Base-by-base conservation (phyloP, 306 rosid genomes). In the Nissolia schottii region DNA sequence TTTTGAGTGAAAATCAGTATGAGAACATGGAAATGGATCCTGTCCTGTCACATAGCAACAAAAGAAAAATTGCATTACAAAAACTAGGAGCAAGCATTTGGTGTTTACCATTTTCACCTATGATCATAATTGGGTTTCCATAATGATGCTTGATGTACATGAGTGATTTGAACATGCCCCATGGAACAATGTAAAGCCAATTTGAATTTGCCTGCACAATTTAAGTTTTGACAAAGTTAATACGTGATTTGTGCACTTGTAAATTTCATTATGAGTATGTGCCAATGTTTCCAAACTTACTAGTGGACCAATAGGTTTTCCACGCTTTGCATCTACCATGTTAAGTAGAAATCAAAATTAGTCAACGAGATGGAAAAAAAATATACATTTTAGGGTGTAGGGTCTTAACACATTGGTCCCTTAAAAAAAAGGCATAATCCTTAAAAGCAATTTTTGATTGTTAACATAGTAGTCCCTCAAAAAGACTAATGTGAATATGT, bases 151-250 rank as follows among this genome's bases (percentile, higher is more conserved):
- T 93, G 54, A 90, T 73, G 71, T 93, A 93, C 16, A 25, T 87
- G 32, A 91, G 15, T 45, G 93, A 67, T 67, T 93, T 93, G 91
- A 89, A 89, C 86, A 91, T 22, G n/a, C 98, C 98, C 98, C 97
- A 94, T 79, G 98, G 97, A 2, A 94, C 98, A 48, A 85, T 82
- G 86, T 91, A 94, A 28, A 94, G 94, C 98, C 98, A 94, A 59
- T 48, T 73, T 20, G 97, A 91, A 78, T 91, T 0, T 57, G 90
- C 98, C 97, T 93, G 83, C 29, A 79, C 67, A 74, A 6, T 64
- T 41, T 20, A 37, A 76, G 25, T 48, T 63, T 19, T 10, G 24
- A 35, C 12, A 49, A 40, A 70, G 54, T 46, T 34, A 65, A 55
- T 64, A 34, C 50, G 60, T 53, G 64, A 25, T 28, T 31, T 16